phyloP scores from a whole-genome alignment of 164 flowering plant genomes.

The Tetracentron sinense region DNA sequence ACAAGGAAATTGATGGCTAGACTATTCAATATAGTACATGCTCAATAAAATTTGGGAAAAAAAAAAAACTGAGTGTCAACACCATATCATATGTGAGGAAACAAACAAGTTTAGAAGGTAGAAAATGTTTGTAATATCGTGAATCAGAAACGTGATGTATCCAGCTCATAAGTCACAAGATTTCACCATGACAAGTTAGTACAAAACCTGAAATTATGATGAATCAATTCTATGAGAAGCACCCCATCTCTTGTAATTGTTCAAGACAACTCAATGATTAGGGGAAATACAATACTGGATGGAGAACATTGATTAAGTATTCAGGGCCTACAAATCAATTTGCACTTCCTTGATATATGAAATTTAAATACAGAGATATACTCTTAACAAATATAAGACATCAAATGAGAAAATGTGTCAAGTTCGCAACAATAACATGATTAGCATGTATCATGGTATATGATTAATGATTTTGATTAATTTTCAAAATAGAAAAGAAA shows the following conservation, averaged over 20 bases:
- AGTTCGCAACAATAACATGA: not conserved
- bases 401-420: not conserved
- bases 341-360: not conserved
- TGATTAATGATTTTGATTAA: not conserved
- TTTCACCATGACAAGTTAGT: not conserved
- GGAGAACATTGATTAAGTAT: not conserved
- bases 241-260: not conserved
- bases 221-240: slow-evolving; percentile 8
- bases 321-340: not conserved
- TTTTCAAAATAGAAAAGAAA: not conserved
- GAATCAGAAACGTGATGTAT: slow-evolving; percentile 1
- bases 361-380: too few relatives aligned
- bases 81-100: not conserved
- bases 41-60: not conserved
- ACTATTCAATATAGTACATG: not conserved
- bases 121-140: slow-evolving; percentile 3
- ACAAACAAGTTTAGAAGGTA: not conserved
- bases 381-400: not conserved
- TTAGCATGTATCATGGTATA: not conserved
- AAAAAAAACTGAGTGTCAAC: not conserved
- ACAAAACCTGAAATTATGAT: slow-evolving; percentile 7
- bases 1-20: not conserved
- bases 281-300: not conserved
- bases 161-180: not conserved
- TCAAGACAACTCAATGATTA: slow-evolving; percentile 1